Base-by-base conservation (phyloP, 106 monocot genomes). In the Allium sativum region DNA sequence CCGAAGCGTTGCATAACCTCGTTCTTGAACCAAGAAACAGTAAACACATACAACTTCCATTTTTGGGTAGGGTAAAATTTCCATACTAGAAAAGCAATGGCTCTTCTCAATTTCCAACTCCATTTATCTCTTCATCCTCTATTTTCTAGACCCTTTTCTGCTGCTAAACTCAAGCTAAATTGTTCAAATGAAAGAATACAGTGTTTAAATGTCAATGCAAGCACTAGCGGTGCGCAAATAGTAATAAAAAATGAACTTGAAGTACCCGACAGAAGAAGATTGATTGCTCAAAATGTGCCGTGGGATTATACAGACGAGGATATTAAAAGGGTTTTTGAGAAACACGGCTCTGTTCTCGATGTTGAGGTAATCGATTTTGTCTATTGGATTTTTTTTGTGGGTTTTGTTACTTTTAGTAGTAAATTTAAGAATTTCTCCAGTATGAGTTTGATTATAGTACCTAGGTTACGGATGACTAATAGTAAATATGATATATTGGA, bases 271-370 rank as follows among this genome's bases (percentile, higher is more conserved):
- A 57, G 81, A 52, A 84, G 61, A 52, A 74, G 88, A 64, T 53
- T 93, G 66, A 77, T 84, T 20, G 93, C 93, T 9, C 81, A 79
- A 77, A 93, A 88, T 56, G 75, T 93, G 48, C 93, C 88, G 2
- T 93, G 93, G 93, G 68, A 56, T 51, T 74, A 57, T 74, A 82
- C 77, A 0, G 73, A 67, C 7, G 84, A 88, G 7, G 88, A 93
- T 17, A 70, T 93, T 55, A 72, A 59, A 55, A 55, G 18, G 18
- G 70, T 93, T 50, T 93, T 93, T 62, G 64, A 67, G 68, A 82
- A 72, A 61, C 70, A 93, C 42, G 93, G 93, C 6, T 48, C 72
- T 44, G 88, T 93, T 8, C 53, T 75, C 45, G 81, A 88, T 59
- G 81, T 88, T 42, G 79, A 93, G 88, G 87, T 93, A 43, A 44